Conservation (phyloP, 176 grass and related monocot genomes). For the Aechmea fasciata region DNA sequence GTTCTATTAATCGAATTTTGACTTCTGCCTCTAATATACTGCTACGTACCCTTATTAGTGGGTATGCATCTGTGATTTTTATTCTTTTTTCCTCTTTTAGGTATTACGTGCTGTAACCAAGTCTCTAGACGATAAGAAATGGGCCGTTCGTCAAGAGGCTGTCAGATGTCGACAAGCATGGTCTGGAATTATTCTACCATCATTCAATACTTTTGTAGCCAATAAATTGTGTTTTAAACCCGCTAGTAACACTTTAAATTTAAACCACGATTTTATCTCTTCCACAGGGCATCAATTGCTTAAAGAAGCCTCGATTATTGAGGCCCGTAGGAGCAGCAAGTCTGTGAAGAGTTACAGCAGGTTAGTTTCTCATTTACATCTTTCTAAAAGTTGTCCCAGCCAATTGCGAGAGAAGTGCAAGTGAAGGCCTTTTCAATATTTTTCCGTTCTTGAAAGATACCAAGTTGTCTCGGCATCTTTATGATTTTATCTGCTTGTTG, state of each 20-base stretch:
- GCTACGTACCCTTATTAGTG: background rate
- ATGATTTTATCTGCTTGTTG: too few relatives aligned
- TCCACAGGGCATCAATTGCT: slow-evolving; percentile 44
- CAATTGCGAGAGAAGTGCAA: too few relatives aligned
- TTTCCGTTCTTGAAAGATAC: too few relatives aligned
- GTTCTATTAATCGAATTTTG: slow-evolving; percentile 11
- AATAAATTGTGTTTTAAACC: slow-evolving; percentile 10
- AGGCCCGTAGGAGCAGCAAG: background rate
- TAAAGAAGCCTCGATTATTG: slow-evolving; percentile 20
- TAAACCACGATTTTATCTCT: slow-evolving; percentile 5
- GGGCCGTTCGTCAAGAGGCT: slow-evolving; percentile 71
- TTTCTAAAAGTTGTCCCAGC: background rate
- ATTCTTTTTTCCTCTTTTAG: slow-evolving; percentile 17
- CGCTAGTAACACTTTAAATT: slow-evolving; percentile 17
- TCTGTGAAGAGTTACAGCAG: background rate
- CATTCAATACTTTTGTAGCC: background rate
- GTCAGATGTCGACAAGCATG: slow-evolving; percentile 79
- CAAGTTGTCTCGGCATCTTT: too few relatives aligned
- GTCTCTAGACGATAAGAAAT: slow-evolving; percentile 82
- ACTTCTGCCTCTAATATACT: background rate
- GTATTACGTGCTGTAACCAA: slow-evolving; percentile 58
- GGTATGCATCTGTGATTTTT: background rate
- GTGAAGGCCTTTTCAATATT: too few relatives aligned
- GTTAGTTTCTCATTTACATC: background rate
- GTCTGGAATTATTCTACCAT: slow-evolving; percentile 25